Base-by-base conservation (phyloP, 1,139 yeast genomes). In the Casaregolazyma lundiana region DNA sequence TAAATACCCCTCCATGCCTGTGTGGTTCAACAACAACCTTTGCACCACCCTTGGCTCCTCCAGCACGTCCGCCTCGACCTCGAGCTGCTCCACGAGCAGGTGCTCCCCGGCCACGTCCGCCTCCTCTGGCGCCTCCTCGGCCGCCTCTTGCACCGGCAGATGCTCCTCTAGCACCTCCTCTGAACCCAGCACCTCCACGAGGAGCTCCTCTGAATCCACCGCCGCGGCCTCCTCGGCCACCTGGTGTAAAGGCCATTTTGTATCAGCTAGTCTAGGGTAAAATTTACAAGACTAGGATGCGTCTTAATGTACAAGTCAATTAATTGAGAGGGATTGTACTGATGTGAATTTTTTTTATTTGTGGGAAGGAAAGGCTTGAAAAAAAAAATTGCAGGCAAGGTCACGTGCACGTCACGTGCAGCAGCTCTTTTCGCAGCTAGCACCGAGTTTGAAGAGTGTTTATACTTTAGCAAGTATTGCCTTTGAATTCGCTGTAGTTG, bases 1-100 rank as follows among this genome's bases (percentile, higher is more conserved):
- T 89, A 81, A 82, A 92, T 58, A 92, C 96, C 81, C 73, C 74
- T 46, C 92, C 95, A 68, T 90, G 97, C 76, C 96, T 85, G 73
- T 92, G 98, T 60, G 97, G 97, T 75, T 92, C 98, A 61, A 92
- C 85, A 64, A 92, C 89, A 58, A 90, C 97, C 73, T 88, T 86
- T 64, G 95, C 86, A 68, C 97, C 98, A 51, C 94, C 94, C 56
- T 83, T 67, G 48, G 83, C 80, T 55, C 88, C 89, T 50, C 90
- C 89, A 53, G 82, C 66, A 47, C 76, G 76, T 49, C 81, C 84
- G 39, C 79, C 78, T 48, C 79, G 64, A 41, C 73, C 76, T 46
- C 78, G 69, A 47, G 67, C 63, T 43, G 75, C 74, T 32, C 73
- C 66, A 38, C 69, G 57, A 35, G 62, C 61, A 36, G 67, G 65